Percentiles rank a stretch among this genome's conserved stretches.
Evolutionary conservation across 2,329 filamentous ascomycete genomes (phyloP).

Genomic region (Metarhizium humberi): DNA sequence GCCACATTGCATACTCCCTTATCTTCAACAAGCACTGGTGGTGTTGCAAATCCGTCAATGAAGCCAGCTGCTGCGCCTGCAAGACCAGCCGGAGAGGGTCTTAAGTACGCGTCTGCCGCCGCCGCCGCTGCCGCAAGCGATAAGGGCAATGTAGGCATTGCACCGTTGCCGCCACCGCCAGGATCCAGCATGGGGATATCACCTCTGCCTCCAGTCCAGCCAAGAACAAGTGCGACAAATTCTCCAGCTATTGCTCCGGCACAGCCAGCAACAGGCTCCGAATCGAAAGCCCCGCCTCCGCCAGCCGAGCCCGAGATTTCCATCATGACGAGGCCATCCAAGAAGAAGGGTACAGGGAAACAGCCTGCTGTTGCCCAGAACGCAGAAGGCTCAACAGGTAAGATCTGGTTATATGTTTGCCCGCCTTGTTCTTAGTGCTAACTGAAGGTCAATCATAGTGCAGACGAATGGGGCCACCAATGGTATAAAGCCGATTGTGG

Average conservation of each 20-base stretch:
- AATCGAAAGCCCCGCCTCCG: background rate
- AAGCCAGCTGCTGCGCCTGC: slow-evolving; percentile 85
- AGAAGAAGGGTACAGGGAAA: slow-evolving; percentile 36
- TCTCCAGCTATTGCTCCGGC: slow-evolving; percentile 40
- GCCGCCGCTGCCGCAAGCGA: slow-evolving; percentile 88
- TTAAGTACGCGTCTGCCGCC: slow-evolving; percentile 95
- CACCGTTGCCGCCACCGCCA: slow-evolving; percentile 84
- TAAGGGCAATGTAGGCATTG: slow-evolving; percentile 80
- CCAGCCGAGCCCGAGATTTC: slow-evolving; percentile 15
- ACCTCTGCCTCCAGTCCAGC: slow-evolving; percentile 40
- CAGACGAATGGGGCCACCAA: slow-evolving; percentile 45
- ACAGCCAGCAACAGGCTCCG: slow-evolving; percentile 32
- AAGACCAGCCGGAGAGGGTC: slow-evolving; percentile 74
- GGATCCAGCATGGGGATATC: slow-evolving; percentile 41
- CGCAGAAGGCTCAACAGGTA: slow-evolving; percentile 36
- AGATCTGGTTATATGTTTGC: slow-evolving; percentile 2
- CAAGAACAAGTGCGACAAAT: slow-evolving; percentile 45
- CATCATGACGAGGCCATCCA: slow-evolving; percentile 21
- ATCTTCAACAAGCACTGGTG: slow-evolving; percentile 51
- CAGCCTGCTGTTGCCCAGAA: slow-evolving; percentile 30
- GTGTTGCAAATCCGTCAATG: slow-evolving; percentile 55
- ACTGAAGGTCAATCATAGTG: slow-evolving; percentile 9
- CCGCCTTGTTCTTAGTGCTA: background rate
- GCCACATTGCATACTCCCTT: slow-evolving; percentile 77
- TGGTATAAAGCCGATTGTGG: slow-evolving; percentile 35